phyloP scores from a whole-genome alignment of 225 moss, liverwort and hornwort genomes.

The Bryoerythrophyllum caledonicum region DNA sequence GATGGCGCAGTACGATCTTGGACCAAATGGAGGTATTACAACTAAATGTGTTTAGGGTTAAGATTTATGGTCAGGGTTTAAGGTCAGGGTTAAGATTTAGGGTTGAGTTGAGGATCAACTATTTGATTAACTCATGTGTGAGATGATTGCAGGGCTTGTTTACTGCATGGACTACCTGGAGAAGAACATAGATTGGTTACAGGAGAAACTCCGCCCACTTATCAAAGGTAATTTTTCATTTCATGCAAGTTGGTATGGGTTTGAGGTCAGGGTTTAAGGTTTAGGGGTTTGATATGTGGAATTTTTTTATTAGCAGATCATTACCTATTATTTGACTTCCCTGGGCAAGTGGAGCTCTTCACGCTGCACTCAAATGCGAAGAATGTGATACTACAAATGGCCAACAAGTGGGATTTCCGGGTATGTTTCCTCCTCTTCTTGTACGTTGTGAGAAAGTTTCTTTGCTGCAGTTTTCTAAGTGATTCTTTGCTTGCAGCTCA shows the following conservation, averaged over 20 bases:
- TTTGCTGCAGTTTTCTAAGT: background rate
- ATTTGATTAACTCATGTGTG: too few relatives aligned
- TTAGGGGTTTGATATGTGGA: constrained; percentile 7
- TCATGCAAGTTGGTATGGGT: background rate
- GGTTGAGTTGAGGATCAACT: too few relatives aligned
- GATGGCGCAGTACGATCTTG: constrained; percentile 81
- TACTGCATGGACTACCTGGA: constrained; percentile 99
- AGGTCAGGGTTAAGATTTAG: too few relatives aligned
- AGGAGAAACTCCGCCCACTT: constrained; percentile 77
- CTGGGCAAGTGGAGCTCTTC: constrained; percentile 99
- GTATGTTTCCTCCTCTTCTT: constrained; percentile 42
- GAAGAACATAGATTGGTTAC: constrained; percentile 97
- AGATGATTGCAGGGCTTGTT: constrained; percentile 65
- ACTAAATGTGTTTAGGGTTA: background rate
- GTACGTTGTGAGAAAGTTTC: background rate
- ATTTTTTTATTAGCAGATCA: constrained; percentile 43
- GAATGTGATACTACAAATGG: constrained; percentile 88
- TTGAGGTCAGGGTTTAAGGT: background rate
- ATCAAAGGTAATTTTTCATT: constrained; percentile 51
- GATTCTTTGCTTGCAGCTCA: constrained; percentile 68
- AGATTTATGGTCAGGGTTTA: background rate
- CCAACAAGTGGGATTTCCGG: constrained; percentile 88
- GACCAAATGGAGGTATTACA: constrained; percentile 90
- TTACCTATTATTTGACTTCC: constrained; percentile 94
- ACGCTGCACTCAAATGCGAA: constrained; percentile 89